Evolutionary conservation across 805 yeast genomes (phyloP), one percentile per base, ranked within the genome.

Genomic region (Zygoascus tannicola): DNA sequence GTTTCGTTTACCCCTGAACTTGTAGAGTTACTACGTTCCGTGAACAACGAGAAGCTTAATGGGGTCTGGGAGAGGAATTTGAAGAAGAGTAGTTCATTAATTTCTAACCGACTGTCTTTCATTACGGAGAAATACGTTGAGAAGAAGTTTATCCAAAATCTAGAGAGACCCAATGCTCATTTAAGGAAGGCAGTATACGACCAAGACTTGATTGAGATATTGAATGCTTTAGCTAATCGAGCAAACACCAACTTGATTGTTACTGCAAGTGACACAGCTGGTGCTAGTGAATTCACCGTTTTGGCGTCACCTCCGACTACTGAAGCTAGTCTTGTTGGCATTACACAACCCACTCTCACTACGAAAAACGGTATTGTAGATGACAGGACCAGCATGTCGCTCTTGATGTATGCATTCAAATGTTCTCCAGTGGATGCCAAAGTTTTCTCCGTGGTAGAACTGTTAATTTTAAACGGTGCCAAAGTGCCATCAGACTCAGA

Each of bases 61-160:
- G 51, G 64, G 4, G 73, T 80, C 37, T 77, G 84, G 65, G 94
- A 85, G 58, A 70, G 67, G 2, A 52, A 52, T 18, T 42, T 57
- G 40, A 16, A 12, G 8, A 22, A 20, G 26, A 38, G 22, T 20
- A 18, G 34, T 5, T 39, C 23, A 18, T 23, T 23, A 20, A 20
- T 40, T 20, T 42, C 33, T 2, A 45, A 47, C 38, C 66, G 94
- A 40, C 63, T 75, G 26, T 58, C 60, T n/a, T 86, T 72, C 56
- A 80, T 85, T 38, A 70, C 70, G 5, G 67, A 72, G 35, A 88
- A 88, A 61, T 88, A 88, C 57, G 67, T 69, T 21, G 63, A 62
- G 3, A 76, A 74, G 58, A 65, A 62, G 34, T 87, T 60, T 54
- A 64, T 73, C 10, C 50, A 38, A 4, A 54, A 56, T 32, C 47